Conservation (phyloP, 805 yeast genomes). For the Kurtzmaniella cleridarum region DNA sequence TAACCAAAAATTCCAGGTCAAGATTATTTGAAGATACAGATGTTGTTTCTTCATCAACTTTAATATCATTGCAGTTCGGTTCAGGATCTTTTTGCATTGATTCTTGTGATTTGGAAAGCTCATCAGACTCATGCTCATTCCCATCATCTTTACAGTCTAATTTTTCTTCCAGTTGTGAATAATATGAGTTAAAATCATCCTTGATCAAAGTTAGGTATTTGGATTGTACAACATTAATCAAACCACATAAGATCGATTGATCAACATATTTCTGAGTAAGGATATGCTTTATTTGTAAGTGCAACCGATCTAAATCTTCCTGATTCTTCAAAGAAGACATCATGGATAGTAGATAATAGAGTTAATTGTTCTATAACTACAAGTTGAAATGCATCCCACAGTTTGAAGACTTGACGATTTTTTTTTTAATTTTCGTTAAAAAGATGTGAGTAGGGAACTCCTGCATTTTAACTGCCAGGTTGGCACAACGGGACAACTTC, state of each 20-base stretch:
- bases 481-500: too few species aligned
- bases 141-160: not conserved
- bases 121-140: too few species aligned
- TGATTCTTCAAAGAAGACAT: not conserved
- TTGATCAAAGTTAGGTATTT: conserved; percentile 39
- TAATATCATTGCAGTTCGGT: too few species aligned
- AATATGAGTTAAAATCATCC: conserved; percentile 30
- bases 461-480: too few species aligned
- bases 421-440: too few species aligned
- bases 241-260: conserved; percentile 44
- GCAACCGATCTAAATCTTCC: conserved; percentile 13
- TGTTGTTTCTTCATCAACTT: too few species aligned
- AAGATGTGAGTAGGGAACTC: too few species aligned
- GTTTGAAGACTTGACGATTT: too few species aligned
- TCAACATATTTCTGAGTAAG: conserved; percentile 21
- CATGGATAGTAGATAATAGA: not conserved
- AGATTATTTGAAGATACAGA: conserved; percentile 1
- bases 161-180: conserved; percentile 4
- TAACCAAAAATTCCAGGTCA: conserved; percentile 32
- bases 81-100: too few species aligned
- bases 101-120: too few species aligned
- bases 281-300: conserved; percentile 15
- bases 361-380: too few species aligned
- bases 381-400: too few species aligned
- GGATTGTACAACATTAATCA: conserved; percentile 43